A percentile compares a stretch with the other conserved stretches of the same genome.
Conservation (phyloP, 345 rosid species). For the Ricinus communis region DNA sequence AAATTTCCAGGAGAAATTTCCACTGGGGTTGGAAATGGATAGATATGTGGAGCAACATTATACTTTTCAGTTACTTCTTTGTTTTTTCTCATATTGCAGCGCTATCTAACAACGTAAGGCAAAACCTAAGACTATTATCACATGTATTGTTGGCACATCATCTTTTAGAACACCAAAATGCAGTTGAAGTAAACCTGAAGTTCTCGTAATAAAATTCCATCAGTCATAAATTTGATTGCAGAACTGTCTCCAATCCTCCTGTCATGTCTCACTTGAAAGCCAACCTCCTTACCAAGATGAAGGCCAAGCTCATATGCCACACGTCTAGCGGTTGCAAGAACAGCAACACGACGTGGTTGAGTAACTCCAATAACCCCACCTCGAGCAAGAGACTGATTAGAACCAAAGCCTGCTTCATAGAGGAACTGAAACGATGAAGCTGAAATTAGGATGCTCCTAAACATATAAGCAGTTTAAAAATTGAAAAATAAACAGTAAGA, state of each 20-base stretch:
- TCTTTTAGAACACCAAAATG: constrained; percentile 1
- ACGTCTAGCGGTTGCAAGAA: constrained; percentile 90
- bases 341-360: constrained; percentile 97
- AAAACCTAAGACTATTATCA: not conserved
- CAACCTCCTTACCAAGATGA: constrained; percentile 79
- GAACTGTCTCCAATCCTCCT: constrained; percentile 70
- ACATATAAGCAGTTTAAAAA: not conserved
- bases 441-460: constrained; percentile 16
- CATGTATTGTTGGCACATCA: not conserved
- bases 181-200: constrained; percentile 56
- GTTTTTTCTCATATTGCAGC: not conserved
- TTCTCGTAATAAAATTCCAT: constrained; percentile 91
- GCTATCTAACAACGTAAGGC: not conserved
- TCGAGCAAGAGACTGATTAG: constrained; percentile 40
- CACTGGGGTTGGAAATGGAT: not conserved
- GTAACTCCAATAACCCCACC: constrained; percentile 89
- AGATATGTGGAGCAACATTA: not conserved
- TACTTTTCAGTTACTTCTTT: not conserved
- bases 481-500: constrained; percentile 1
- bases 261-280: constrained; percentile 95
- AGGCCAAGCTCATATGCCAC: constrained; percentile 93
- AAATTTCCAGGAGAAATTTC: not conserved
- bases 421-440: constrained; percentile 58
- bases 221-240: constrained; percentile 93
- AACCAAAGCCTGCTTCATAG: constrained; percentile 91